phyloP scores from a whole-genome alignment of 176 grass and related monocot species.

The Avena sativa region DNA sequence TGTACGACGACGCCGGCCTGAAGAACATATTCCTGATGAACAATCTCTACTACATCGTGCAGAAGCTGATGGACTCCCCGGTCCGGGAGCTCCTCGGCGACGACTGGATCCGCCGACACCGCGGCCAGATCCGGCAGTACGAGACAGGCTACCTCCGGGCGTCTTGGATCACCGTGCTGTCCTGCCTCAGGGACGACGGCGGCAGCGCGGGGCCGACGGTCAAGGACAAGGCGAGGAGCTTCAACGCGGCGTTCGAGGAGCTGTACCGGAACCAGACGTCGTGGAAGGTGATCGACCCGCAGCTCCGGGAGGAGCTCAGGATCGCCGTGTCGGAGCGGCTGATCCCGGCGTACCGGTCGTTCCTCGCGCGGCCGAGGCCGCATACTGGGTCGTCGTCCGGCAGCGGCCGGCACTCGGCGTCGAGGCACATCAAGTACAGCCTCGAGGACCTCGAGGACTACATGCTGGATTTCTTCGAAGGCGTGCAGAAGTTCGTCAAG shows the following conservation, averaged over 20 bases:
- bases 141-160: slow-evolving; percentile 71
- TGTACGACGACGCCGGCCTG: slow-evolving; percentile 85
- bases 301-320: slow-evolving; percentile 81
- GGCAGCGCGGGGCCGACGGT: slow-evolving; percentile 34
- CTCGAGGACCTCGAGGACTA: slow-evolving; percentile 83
- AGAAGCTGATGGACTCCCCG: slow-evolving; percentile 71
- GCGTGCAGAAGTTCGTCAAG: slow-evolving; percentile 51
- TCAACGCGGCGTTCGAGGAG: slow-evolving; percentile 90
- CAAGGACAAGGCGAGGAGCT: slow-evolving; percentile 72
- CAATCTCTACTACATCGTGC: slow-evolving; percentile 90
- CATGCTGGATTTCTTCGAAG: slow-evolving; percentile 91
- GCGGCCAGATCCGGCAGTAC: slow-evolving; percentile 76
- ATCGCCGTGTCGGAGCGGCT: slow-evolving; percentile 79
- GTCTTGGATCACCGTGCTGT: slow-evolving; percentile 77
- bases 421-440: slow-evolving; percentile 77
- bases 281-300: slow-evolving; percentile 77
- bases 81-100: slow-evolving; percentile 79
- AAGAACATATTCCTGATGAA: slow-evolving; percentile 96
- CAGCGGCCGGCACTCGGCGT: slow-evolving; percentile 47
- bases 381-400: slow-evolving; percentile 42
- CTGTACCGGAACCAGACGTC: slow-evolving; percentile 78
- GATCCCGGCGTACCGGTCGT: slow-evolving; percentile 86
- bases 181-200: slow-evolving; percentile 61
- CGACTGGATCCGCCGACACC: slow-evolving; percentile 76
- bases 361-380: slow-evolving; percentile 56